Percentiles rank a stretch among this genome's conserved stretches.
Evolutionary conservation across 78 protist genomes (phyloP).

Genomic region (Monosiga brevicollis): DNA sequence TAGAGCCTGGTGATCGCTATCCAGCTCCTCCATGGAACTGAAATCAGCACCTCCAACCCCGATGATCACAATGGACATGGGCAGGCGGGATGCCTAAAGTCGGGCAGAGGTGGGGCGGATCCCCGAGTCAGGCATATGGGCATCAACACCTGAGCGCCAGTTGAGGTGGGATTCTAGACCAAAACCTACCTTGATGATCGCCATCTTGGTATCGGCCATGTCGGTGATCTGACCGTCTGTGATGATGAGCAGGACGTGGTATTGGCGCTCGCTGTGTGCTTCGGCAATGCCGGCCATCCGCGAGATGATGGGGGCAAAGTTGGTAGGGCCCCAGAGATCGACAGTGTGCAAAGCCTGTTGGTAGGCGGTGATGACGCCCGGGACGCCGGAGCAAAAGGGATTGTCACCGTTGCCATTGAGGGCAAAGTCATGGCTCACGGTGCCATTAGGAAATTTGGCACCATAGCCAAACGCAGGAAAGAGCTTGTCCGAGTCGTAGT

Average conservation of each 20-base stretch:
- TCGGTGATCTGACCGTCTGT: conserved; percentile 71
- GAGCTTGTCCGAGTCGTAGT: conserved; percentile 50
- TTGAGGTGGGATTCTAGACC: too few relatives aligned
- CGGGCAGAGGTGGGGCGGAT: too few relatives aligned
- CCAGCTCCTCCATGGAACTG: conserved; percentile 48
- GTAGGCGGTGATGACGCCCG: conserved; percentile 31
- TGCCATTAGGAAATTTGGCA: conserved; percentile 24
- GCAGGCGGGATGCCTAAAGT: conserved; percentile 18
- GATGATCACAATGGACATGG: conserved; percentile 60
- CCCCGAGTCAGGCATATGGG: neutral
- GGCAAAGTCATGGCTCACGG: conserved; percentile 45
- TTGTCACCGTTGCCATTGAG: conserved; percentile 2
- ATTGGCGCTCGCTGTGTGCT: conserved; percentile 2
- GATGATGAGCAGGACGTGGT: conserved; percentile 49
- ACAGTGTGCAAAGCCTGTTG: neutral
- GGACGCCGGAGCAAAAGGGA: neutral
- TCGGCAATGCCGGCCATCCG: neutral
- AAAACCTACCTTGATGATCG: conserved; percentile 5
- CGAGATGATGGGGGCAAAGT: conserved; percentile 37
- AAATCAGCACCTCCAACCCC: conserved; percentile 71
- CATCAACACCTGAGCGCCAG: neutral
- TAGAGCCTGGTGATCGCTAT: conserved; percentile 47
- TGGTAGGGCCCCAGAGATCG: conserved; percentile 36
- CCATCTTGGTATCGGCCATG: conserved; percentile 34
- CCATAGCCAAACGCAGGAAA: conserved; percentile 80